phyloP scores from a whole-genome alignment of 257 asterid species.

The Penstemon barbatus region DNA sequence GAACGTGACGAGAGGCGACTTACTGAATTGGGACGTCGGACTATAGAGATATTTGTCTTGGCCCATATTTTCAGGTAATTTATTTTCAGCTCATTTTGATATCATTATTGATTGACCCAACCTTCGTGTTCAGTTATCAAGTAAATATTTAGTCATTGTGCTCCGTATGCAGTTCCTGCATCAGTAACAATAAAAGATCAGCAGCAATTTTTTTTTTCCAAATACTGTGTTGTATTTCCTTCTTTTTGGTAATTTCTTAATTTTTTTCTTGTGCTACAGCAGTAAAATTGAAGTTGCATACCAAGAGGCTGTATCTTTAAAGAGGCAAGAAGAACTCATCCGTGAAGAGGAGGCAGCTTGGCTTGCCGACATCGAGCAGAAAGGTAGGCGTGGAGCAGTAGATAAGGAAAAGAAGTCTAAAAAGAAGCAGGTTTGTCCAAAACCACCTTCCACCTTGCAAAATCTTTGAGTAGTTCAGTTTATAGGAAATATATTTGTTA shows the following conservation, averaged over 20 bases:
- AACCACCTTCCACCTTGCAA: conserved; percentile 13
- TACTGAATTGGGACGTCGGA: conserved; percentile 92
- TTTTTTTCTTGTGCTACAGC: conserved; percentile 27
- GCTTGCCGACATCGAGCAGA: conserved; percentile 77
- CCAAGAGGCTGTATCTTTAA: conserved; percentile 85
- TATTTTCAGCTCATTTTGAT: neutral
- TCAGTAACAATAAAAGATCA: neutral
- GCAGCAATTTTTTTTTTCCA: neutral
- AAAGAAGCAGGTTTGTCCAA: conserved; percentile 56
- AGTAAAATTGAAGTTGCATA: conserved; percentile 87
- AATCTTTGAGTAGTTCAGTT: neutral
- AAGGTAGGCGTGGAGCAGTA: conserved; percentile 59
- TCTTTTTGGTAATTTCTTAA: conserved; percentile 1
- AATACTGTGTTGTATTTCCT: neutral
- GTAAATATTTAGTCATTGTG: neutral
- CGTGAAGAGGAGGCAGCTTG: conserved; percentile 94
- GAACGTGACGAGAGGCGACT: conserved; percentile 90
- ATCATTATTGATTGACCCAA: neutral
- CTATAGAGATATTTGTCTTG: conserved; percentile 83
- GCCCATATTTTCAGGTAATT: conserved; percentile 84
- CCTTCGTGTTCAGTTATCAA: neutral
- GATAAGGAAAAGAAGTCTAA: conserved; percentile 80
- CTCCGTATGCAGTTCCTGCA: neutral
- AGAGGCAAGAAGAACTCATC: conserved; percentile 93
- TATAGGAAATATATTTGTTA: neutral